A percentile compares a stretch with the other conserved stretches of the same genome.
Evolutionary conservation across 306 rosid genomes (phyloP).

Genomic region (Betula pendula): DNA sequence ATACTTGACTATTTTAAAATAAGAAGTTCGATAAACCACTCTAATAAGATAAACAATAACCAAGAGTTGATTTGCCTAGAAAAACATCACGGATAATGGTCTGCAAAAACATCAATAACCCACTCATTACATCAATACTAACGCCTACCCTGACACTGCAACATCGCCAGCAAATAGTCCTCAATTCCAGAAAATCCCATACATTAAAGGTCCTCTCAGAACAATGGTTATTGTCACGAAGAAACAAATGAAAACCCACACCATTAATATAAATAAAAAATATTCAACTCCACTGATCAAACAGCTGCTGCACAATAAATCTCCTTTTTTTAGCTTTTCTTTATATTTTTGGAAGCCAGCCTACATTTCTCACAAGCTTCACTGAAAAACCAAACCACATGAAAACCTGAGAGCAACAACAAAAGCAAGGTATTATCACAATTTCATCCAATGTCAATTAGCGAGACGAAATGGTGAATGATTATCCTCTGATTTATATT

Average conservation of each 20-base stretch:
- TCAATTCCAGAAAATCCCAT: not conserved
- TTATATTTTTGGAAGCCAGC: slow-evolving; percentile 44
- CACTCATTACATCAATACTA: not conserved
- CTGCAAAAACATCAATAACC: not conserved
- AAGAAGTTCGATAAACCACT: too few relatives aligned
- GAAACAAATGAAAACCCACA: slow-evolving; percentile 16
- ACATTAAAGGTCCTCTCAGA: slow-evolving; percentile 7
- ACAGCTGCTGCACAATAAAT: slow-evolving; percentile 46
- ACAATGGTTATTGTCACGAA: slow-evolving; percentile 18
- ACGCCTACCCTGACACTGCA: not conserved
- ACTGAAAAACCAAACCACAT: slow-evolving; percentile 44
- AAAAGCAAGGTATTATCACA: slow-evolving; percentile 1
- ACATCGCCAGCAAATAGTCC: not conserved
- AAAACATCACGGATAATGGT: not conserved
- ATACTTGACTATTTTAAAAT: too few relatives aligned
- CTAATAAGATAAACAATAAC: not conserved
- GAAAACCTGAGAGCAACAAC: slow-evolving; percentile 48
- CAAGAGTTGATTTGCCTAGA: not conserved
- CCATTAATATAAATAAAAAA: slow-evolving; percentile 1
- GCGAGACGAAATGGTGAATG: not conserved
- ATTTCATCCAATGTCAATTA: slow-evolving; percentile 6
- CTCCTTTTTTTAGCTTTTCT: slow-evolving; percentile 24
- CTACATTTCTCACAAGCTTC: slow-evolving; percentile 56
- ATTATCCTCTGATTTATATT: not conserved
- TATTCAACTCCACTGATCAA: slow-evolving; percentile 30